A percentile compares a stretch with the other conserved stretches of the same genome.
Conservation (phyloP, 768 basidiomycete genomes). For the Amanita subjunquillea region DNA sequence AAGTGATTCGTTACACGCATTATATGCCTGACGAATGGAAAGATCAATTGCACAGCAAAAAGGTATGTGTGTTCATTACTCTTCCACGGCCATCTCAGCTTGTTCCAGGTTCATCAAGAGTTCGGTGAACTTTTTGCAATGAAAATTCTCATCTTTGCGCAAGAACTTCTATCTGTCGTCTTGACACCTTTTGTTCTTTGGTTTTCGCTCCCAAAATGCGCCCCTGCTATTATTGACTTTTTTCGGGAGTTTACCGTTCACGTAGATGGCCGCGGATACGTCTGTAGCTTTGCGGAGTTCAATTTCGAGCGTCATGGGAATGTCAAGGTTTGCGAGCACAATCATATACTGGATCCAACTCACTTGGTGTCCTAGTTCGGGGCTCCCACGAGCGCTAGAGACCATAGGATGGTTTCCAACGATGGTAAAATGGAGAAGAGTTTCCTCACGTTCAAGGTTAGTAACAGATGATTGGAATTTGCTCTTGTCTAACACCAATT, state of each 20-base stretch:
- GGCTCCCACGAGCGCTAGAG: slow-evolving; percentile 59
- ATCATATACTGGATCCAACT: not conserved
- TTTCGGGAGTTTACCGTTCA: slow-evolving; percentile 98
- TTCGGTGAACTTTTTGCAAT: slow-evolving; percentile 92
- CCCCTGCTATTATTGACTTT: slow-evolving; percentile 90
- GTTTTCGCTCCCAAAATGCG: slow-evolving; percentile 84
- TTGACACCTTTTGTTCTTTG: slow-evolving; percentile 91
- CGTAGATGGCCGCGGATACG: slow-evolving; percentile 91
- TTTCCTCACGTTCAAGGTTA: slow-evolving; percentile 85
- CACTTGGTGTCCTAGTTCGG: slow-evolving; percentile 49
- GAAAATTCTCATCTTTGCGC: slow-evolving; percentile 80
- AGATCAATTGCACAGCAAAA: slow-evolving; percentile 77
- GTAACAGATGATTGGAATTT: not conserved
- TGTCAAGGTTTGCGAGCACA: slow-evolving; percentile 49
- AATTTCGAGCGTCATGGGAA: slow-evolving; percentile 95
- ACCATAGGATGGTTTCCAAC: slow-evolving; percentile 73
- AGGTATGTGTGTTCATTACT: slow-evolving; percentile 32
- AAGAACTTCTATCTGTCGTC: slow-evolving; percentile 85
- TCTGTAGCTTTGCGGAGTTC: slow-evolving; percentile 97
- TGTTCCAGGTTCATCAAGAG: slow-evolving; percentile 68
- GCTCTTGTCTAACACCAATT: slow-evolving; percentile 1
- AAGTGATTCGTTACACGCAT: slow-evolving; percentile 89
- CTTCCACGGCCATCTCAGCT: not conserved
- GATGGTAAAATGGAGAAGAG: slow-evolving; percentile 99
- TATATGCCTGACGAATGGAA: slow-evolving; percentile 96